Percentiles rank a stretch among this genome's conserved stretches.
Conservation (phyloP, 495 filamentous ascomycete species). For the Penicillium atrosanguineum region DNA sequence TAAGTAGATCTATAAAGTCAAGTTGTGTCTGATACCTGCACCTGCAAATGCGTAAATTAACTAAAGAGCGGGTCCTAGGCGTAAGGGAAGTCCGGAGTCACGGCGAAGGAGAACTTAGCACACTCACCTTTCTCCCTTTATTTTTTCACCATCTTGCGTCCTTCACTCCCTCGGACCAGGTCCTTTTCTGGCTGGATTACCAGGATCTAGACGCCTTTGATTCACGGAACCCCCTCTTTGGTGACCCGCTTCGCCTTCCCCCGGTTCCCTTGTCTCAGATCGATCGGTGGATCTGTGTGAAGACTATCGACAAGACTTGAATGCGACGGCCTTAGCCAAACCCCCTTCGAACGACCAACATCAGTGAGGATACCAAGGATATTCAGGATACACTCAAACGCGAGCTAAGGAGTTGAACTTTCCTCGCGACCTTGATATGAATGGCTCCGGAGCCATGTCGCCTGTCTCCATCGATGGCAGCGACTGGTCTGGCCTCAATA, state of each 20-base stretch:
- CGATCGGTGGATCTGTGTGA: conserved; percentile 8
- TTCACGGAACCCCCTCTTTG: neutral
- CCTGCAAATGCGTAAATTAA: neutral
- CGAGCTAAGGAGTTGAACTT: conserved; percentile 4
- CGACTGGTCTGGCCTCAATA: conserved; percentile 81
- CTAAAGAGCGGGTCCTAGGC: conserved; percentile 7
- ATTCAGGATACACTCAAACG: neutral
- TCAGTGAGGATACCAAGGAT: neutral
- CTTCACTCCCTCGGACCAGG: conserved; percentile 32
- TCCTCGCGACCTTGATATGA: conserved; percentile 44
- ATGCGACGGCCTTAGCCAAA: neutral
- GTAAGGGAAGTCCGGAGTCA: conserved; percentile 22
- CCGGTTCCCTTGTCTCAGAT: conserved; percentile 22
- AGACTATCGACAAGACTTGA: conserved; percentile 2
- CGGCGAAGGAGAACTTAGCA: conserved; percentile 2
- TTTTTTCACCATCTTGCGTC: conserved; percentile 6
- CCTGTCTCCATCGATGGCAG: conserved; percentile 79
- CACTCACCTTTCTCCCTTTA: conserved; percentile 12
- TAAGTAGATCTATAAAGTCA: neutral
- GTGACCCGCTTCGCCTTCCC: conserved; percentile 1
- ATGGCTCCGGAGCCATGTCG: conserved; percentile 69
- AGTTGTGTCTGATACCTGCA: neutral
- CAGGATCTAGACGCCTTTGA: conserved; percentile 1
- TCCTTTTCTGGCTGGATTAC: neutral
- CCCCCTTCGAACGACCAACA: neutral